A percentile compares a stretch with the other conserved stretches of the same genome.
Conservation (phyloP, 352 stramenopile genomes). For the Elongisporangium undulatum region DNA sequence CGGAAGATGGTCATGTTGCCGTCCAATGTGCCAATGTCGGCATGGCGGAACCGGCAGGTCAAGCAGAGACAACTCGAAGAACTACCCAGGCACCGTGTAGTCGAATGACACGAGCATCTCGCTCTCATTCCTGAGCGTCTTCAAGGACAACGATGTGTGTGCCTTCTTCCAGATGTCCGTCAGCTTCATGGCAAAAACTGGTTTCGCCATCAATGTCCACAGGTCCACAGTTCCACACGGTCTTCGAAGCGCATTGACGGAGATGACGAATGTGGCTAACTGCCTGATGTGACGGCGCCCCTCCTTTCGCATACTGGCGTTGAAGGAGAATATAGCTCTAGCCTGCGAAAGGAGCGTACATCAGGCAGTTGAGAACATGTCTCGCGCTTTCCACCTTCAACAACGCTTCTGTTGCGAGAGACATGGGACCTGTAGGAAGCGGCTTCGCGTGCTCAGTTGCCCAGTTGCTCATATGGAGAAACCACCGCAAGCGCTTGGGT, state of each 20-base stretch:
- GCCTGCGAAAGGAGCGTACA: background rate
- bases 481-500: background rate
- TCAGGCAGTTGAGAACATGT: background rate
- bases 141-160: conserved; percentile 57
- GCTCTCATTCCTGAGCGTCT: conserved; percentile 44
- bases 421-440: background rate
- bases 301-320: background rate
- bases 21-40: conserved; percentile 33
- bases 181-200: conserved; percentile 59
- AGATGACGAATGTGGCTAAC: no score
- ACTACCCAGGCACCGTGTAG: conserved; percentile 47
- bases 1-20: conserved; percentile 65
- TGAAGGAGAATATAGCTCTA: background rate
- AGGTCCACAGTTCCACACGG: no score
- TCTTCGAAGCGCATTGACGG: no score
- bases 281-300: no score
- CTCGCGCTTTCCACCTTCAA: background rate
- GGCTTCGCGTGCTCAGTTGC: no score
- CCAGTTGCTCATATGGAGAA: background rate
- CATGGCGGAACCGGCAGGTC: conserved; percentile 47
- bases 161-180: conserved; percentile 88
- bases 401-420: background rate
- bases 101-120: conserved; percentile 70
- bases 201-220: conserved; percentile 79
- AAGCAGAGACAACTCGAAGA: conserved; percentile 57